These are phyloP conservation scores for Polygonum aviculare DNA, from an alignment of 148 eudicot genomes.

Conservation along the genomic window DNA sequence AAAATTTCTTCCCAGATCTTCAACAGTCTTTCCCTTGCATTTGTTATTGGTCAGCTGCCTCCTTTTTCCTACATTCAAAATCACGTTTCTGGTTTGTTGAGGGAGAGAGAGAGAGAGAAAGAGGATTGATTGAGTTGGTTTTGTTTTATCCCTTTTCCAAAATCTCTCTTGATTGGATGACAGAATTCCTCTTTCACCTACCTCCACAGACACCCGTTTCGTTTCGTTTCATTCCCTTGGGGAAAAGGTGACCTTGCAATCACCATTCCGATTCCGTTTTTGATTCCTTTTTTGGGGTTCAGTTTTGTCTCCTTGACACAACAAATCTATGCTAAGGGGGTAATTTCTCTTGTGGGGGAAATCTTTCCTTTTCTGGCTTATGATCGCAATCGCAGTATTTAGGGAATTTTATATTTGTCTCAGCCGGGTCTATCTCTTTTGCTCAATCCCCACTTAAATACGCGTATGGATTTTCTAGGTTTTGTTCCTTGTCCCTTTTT, in stretches of 20 bases:
- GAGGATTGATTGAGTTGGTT: neutral
- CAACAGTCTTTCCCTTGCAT: neutral
- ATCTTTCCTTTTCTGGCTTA: neutral
- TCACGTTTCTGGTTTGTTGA: neutral
- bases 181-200: neutral
- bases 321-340: neutral
- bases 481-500: neutral
- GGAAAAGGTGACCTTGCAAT: neutral
- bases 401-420: neutral
- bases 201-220: neutral
- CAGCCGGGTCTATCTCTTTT: neutral
- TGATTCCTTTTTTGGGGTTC: neutral
- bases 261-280: neutral
- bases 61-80: neutral
- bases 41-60: neutral
- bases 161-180: neutral
- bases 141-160: neutral
- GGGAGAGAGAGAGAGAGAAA: neutral
- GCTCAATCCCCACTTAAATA: neutral
- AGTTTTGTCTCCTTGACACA: neutral
- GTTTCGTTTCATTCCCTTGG: neutral
- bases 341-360: neutral
- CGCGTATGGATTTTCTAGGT: neutral
- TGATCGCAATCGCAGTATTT: conserved; percentile 3
- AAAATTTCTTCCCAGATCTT: neutral